phyloP scores from a whole-genome alignment of 2,329 filamentous ascomycete genomes.

The Penicillium sp. region DNA sequence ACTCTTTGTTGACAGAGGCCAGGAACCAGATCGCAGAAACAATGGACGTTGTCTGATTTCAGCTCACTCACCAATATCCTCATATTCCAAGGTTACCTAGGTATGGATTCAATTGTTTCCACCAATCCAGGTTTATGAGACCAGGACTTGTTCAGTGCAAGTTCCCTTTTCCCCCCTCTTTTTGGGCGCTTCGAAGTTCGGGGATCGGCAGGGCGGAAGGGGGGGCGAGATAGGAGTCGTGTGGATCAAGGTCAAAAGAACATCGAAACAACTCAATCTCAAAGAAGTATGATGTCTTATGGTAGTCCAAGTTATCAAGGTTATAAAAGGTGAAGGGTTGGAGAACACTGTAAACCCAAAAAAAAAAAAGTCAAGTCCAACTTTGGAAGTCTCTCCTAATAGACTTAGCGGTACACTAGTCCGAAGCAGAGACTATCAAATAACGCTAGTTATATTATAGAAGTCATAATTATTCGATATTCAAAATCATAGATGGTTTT shows the following conservation, averaged over 20 bases:
- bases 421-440: slow-evolving; percentile 5
- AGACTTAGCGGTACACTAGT: slow-evolving; percentile 13
- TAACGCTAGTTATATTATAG: slow-evolving; percentile 2
- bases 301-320: background rate
- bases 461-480: slow-evolving; percentile 1
- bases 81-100: slow-evolving; percentile 15
- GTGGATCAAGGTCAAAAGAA: slow-evolving; percentile 7
- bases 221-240: slow-evolving; percentile 9
- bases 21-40: slow-evolving; percentile 12
- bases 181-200: slow-evolving; percentile 16
- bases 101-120: slow-evolving; percentile 7
- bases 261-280: background rate
- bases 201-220: slow-evolving; percentile 19
- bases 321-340: background rate
- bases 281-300: background rate
- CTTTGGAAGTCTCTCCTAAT: slow-evolving; percentile 4
- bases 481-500: background rate
- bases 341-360: background rate
- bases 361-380: slow-evolving; percentile 1
- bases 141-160: slow-evolving; percentile 4
- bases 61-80: slow-evolving; percentile 19
- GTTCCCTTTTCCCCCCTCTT: slow-evolving; percentile 15
- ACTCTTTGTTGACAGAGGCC: slow-evolving; percentile 14
- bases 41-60: slow-evolving; percentile 7
- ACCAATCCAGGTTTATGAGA: slow-evolving; percentile 2